Evolutionary conservation across 306 rosid genomes (phyloP).

Genomic region (Senna tora): DNA sequence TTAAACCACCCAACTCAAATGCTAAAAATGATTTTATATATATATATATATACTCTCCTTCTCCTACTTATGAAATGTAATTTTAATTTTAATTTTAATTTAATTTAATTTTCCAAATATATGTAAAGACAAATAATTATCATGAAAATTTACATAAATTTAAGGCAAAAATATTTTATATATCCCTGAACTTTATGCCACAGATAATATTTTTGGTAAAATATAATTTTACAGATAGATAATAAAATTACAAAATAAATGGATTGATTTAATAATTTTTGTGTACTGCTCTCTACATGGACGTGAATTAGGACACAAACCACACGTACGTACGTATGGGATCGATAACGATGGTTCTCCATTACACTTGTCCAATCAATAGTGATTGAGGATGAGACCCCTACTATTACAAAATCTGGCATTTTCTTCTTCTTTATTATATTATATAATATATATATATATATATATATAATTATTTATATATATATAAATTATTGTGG

Average conservation of each 20-base stretch:
- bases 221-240: no score
- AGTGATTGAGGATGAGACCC: slow-evolving; percentile 26
- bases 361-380: slow-evolving; percentile 38
- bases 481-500: no score
- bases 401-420: slow-evolving; percentile 35
- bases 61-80: no score
- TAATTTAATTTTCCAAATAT: no score
- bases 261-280: background rate
- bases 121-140: background rate
- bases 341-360: slow-evolving; percentile 21
- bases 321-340: no score
- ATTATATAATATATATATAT: background rate
- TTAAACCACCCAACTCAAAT: background rate
- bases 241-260: background rate
- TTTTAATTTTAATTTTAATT: no score
- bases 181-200: no score
- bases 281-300: slow-evolving; percentile 16
- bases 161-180: no score
- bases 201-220: no score
- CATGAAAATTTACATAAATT: background rate
- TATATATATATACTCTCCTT: no score
- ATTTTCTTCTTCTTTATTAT: slow-evolving; percentile 41
- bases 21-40: background rate
- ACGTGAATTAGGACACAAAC: slow-evolving; percentile 39
- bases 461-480: background rate